Evolutionary conservation across 345 rosid genomes (phyloP), one percentile per base, ranked within the genome.

Genomic region (Durio zibethinus): DNA sequence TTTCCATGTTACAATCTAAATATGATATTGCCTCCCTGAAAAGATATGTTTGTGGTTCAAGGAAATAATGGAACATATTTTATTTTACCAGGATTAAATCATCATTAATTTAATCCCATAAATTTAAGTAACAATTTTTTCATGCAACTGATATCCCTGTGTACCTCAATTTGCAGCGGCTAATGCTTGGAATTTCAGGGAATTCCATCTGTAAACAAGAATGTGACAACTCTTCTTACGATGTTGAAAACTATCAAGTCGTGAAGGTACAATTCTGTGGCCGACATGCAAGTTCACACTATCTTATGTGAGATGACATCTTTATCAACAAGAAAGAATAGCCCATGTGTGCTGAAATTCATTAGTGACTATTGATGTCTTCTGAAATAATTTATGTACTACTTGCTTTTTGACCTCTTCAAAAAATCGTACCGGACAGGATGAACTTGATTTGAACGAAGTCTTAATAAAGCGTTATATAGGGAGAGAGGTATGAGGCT

Each of bases 371-470:
- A n/a, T 70, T 71, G 20, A 68, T 68, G 29, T 14, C 10, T 23
- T 68, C 14, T 68, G 56, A 8, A 69, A 71, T 16, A n/a, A 65
- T 65, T 65, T 38, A n/a, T n/a, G 4, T 21, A 47, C 12, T 25
- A 70, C 4, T 70, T 48, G 20, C 59, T 70, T 43, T 67, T 45
- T 76, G 23, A 36, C 56, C 8, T 80, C 25, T 74, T 72, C 67
- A 65, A 42, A 43, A 64, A 4, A 56, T 80, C 86, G 76, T 56
- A 62, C 79, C 6, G 85, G 74, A 79, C 87, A 95, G 98, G 97
- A 92, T 73, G 99, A 93, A 87, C 94, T 92, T 76, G 87, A 87
- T 33, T 92, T 94, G 99, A 87, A 88, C 79, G 85, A 90, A 85
- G 82, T 63, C 43, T 77, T 95, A 87, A 80, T 95, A 64, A 89